These are phyloP conservation scores for Chytriomyces confervae DNA, from an alignment of 192 early-diverging fungal genomes.

Conservation along the genomic window DNA sequence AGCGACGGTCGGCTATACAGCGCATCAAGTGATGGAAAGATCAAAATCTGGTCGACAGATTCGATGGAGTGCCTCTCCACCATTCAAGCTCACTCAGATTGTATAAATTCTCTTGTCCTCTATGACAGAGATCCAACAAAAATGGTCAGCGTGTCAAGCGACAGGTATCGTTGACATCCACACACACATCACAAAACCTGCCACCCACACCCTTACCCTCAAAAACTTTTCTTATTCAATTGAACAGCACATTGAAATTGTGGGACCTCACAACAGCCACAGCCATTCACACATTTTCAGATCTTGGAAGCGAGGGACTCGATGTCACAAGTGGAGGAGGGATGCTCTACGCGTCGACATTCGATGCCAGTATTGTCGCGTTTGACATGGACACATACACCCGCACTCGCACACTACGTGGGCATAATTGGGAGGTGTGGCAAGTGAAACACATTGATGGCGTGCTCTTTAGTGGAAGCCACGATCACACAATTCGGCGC, in stretches of 20 bases:
- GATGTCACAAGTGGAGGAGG: slow-evolving; percentile 50
- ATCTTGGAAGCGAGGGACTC: slow-evolving; percentile 55
- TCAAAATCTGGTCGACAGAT: slow-evolving; percentile 58
- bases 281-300: slow-evolving; percentile 50
- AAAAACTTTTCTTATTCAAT: slow-evolving; percentile 5
- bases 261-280: slow-evolving; percentile 60
- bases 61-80: slow-evolving; percentile 54
- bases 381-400: slow-evolving; percentile 39
- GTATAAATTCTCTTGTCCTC: slow-evolving; percentile 58
- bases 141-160: slow-evolving; percentile 43
- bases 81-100: slow-evolving; percentile 59
- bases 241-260: slow-evolving; percentile 32
- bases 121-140: slow-evolving; percentile 42
- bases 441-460: slow-evolving; percentile 58
- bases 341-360: slow-evolving; percentile 62
- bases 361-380: slow-evolving; percentile 63
- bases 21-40: slow-evolving; percentile 60
- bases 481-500: slow-evolving; percentile 49
- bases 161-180: slow-evolving; percentile 25
- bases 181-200: background rate
- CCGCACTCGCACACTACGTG: slow-evolving; percentile 51
- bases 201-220: background rate
- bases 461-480: slow-evolving; percentile 45
- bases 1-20: slow-evolving; percentile 50
- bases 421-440: slow-evolving; percentile 72